These are phyloP conservation scores for Pneumocystis murina DNA, from an alignment of 1,139 yeast species.

Conservation along the genomic window DNA sequence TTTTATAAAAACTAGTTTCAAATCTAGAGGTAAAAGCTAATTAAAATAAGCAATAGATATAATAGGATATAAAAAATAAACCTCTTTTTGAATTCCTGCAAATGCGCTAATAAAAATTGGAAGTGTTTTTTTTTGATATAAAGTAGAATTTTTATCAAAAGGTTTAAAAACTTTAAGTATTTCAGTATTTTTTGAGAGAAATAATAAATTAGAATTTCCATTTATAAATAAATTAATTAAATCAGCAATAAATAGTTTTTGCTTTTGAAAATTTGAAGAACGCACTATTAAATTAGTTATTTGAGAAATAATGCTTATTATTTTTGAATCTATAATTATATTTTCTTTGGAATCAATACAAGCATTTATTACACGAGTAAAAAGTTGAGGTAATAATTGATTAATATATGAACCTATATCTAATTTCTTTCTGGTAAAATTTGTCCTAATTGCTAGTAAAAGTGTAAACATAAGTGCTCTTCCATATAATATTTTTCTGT, in stretches of 20 bases:
- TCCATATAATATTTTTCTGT: neutral
- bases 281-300: constrained; percentile 4
- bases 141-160: neutral
- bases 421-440: constrained; percentile 21
- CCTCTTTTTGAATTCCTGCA: constrained; percentile 4
- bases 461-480: constrained; percentile 6
- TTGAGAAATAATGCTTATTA: constrained; percentile 11
- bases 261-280: constrained; percentile 11
- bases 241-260: constrained; percentile 14
- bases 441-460: constrained; percentile 12
- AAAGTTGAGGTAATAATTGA: constrained; percentile 17
- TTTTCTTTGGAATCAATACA: constrained; percentile 5
- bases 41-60: neutral
- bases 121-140: constrained; percentile 1
- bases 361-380: constrained; percentile 14
- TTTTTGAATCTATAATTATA: constrained; percentile 8
- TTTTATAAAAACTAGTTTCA: neutral
- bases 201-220: constrained; percentile 11
- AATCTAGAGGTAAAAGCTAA: neutral
- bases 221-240: constrained; percentile 16
- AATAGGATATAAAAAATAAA: neutral
- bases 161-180: constrained; percentile 6
- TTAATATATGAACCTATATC: constrained; percentile 24
- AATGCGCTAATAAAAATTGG: neutral
- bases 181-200: constrained; percentile 1